phyloP scores from a whole-genome alignment of 148 eudicot species.

The Cornus suecica region DNA sequence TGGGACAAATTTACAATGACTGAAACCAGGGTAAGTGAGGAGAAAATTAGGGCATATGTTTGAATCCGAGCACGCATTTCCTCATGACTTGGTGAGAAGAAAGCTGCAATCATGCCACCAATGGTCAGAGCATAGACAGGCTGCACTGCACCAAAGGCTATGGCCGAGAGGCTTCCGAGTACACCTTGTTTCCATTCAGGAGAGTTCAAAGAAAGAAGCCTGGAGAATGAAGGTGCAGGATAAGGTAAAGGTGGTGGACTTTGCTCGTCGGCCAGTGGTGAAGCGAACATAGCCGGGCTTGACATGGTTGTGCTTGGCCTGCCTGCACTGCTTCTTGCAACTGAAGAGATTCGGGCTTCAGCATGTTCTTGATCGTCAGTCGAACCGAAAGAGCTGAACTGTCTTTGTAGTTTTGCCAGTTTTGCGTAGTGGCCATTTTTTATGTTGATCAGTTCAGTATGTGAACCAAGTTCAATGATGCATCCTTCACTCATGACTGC shows the following conservation, averaged over 20 bases:
- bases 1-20: conserved; percentile 58
- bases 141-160: conserved; percentile 71
- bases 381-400: conserved; percentile 25
- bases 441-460: conserved; percentile 47
- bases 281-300: conserved; percentile 45
- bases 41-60: conserved; percentile 55
- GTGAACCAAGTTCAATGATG: conserved; percentile 68
- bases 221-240: conserved; percentile 39
- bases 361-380: conserved; percentile 33
- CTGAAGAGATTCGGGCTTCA: conserved; percentile 30
- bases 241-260: conserved; percentile 17
- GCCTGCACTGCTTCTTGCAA: conserved; percentile 49
- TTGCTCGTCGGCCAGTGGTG: conserved; percentile 27
- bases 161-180: conserved; percentile 67
- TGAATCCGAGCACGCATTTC: conserved; percentile 65
- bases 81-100: conserved; percentile 51
- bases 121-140: conserved; percentile 89
- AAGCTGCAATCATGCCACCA: conserved; percentile 89
- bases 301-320: conserved; percentile 52
- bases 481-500: conserved; percentile 63
- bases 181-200: conserved; percentile 84
- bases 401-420: conserved; percentile 72
- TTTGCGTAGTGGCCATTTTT: conserved; percentile 64
- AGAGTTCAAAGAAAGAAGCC: conserved; percentile 61
- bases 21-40: conserved; percentile 57